Percentiles rank a stretch among this genome's conserved stretches.
These are phyloP conservation scores for Coriolopsis trogii DNA, from an alignment of 1,284 basidiomycete genomes.

Conservation along the genomic window DNA sequence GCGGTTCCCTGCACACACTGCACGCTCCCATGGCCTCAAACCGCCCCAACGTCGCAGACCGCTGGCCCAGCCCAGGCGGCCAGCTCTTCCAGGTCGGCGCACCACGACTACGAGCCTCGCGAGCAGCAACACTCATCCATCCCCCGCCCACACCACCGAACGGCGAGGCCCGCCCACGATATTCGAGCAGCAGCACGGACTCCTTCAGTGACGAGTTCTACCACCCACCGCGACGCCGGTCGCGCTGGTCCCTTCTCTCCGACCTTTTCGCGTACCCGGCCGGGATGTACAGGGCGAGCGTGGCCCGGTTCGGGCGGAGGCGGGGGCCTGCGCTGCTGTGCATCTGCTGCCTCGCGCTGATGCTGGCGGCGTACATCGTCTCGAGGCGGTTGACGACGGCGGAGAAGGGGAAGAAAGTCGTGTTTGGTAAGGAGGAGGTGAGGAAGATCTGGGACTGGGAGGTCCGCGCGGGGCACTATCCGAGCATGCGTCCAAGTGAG, in stretches of 20 bases:
- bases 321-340: conserved; percentile 54
- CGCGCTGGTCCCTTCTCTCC: conserved; percentile 37
- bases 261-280: conserved; percentile 55
- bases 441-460: conserved; percentile 94
- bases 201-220: conserved; percentile 49
- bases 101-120: conserved; percentile 14
- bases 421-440: conserved; percentile 77
- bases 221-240: conserved; percentile 4
- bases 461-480: conserved; percentile 88
- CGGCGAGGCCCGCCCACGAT: conserved; percentile 14
- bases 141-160: not conserved
- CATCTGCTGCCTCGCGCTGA: conserved; percentile 48
- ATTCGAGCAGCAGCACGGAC: conserved; percentile 52
- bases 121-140: conserved; percentile 6
- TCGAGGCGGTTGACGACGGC: too few species aligned
- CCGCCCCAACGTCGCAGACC: conserved; percentile 6
- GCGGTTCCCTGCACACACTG: not conserved
- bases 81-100: conserved; percentile 5
- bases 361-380: conserved; percentile 57
- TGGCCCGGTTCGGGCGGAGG: conserved; percentile 61
- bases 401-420: conserved; percentile 78
- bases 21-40: not conserved
- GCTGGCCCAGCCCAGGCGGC: not conserved
- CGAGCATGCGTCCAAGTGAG: conserved; percentile 76
- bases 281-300: conserved; percentile 57